Percentiles rank a stretch among this genome's conserved stretches.
phyloP scores from a whole-genome alignment of 2,329 filamentous ascomycete genomes.

The Aspergillus tamarii region DNA sequence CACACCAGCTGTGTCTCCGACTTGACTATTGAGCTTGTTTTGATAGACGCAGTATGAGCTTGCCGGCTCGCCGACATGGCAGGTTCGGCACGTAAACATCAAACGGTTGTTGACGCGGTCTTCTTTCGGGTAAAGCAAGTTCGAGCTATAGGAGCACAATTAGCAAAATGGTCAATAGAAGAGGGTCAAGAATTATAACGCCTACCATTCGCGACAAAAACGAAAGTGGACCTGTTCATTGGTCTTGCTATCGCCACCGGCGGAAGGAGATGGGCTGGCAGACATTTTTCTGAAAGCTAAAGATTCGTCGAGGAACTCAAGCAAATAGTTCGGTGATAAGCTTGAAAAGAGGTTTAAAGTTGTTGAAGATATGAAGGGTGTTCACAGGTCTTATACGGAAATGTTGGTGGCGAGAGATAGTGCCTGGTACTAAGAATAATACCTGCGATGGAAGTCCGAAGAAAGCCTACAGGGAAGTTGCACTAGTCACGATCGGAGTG shows the following conservation, averaged over 20 bases:
- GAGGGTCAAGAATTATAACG: slow-evolving; percentile 4
- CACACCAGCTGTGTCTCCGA: slow-evolving; percentile 94
- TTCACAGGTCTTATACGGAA: neutral
- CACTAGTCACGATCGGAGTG: slow-evolving; percentile 16
- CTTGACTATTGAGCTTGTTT: slow-evolving; percentile 87
- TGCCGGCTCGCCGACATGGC: slow-evolving; percentile 85
- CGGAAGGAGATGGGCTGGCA: slow-evolving; percentile 46
- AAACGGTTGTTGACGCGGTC: slow-evolving; percentile 81
- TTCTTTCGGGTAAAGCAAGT: slow-evolving; percentile 97
- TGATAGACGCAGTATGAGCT: slow-evolving; percentile 91
- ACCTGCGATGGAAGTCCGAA: slow-evolving; percentile 20
- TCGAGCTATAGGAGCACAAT: slow-evolving; percentile 64
- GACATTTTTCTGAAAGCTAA: slow-evolving; percentile 35
- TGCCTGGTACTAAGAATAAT: neutral
- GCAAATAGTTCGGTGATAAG: neutral
- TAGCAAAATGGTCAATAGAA: slow-evolving; percentile 11
- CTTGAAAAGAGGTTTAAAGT: neutral
- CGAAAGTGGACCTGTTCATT: slow-evolving; percentile 87
- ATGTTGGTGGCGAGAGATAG: neutral
- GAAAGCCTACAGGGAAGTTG: slow-evolving; percentile 15
- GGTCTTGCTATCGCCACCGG: slow-evolving; percentile 42
- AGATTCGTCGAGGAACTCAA: neutral
- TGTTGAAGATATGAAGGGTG: neutral
- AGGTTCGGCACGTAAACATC: slow-evolving; percentile 95
- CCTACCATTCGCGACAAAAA: slow-evolving; percentile 94